Evolutionary conservation across 129 eudicot species (phyloP), one percentile per base, ranked within the genome.

Genomic region (Flaveria sonorensis): DNA sequence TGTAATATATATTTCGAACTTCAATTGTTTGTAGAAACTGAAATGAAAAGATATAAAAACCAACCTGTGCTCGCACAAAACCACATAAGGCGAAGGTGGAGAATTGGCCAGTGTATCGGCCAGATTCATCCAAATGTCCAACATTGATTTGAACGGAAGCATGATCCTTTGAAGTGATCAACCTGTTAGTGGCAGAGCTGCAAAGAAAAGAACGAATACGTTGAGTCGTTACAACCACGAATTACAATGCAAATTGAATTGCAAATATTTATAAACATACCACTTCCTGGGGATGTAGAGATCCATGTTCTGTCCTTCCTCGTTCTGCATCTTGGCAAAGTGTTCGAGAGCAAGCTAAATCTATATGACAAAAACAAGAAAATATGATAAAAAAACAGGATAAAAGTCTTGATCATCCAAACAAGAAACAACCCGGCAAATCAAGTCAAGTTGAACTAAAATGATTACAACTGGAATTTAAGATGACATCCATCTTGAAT

Each of bases 241-340:
- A 1, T 19, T 1, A 1, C 6, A 14, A 42, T 4, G 13, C 6
- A 40, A 62, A 39, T 13, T 9, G 23, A 62, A 28, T n/a, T 13
- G 39, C 8, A 40, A 2, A 23, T n/a, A 32, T 10, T 71, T 6
- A 65, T 60, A 7, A 13, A 13, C 84, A 26, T 83, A 89, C 94
- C 94, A 89, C 81, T 89, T 89, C 85, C 94, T 84, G 16, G 94
- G 94, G 81, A 89, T 89, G 72, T 89, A 89, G 10, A 89, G 94
- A 75, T 89, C 94, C 88, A 84, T 82, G 77, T 86, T 86, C 23
- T 86, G 87, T 18, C 94, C 94, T 65, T 89, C 94, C 0, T 89
- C 94, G 70, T 89, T 89, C 89, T 84, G 89, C 94, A 89, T 89
- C 81, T 86, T 86, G 82, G 70, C 74, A 46, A 69, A 18, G 7